Conservation (phyloP, 768 basidiomycete species). For the Serendipita indica region DNA sequence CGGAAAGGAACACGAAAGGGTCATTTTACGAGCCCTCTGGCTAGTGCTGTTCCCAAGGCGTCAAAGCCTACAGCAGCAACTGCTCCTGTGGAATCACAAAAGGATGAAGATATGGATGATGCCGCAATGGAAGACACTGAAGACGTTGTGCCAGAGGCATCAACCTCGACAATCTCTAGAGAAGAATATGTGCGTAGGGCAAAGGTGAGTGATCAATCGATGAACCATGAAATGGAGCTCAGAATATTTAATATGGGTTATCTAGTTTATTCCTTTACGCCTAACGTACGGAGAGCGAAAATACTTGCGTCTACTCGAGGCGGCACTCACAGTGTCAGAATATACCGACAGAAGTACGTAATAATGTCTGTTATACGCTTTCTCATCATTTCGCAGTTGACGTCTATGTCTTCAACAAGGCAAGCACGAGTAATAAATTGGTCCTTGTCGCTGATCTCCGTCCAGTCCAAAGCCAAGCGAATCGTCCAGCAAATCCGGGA, state of each 20-base stretch:
- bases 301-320: conserved; percentile 70
- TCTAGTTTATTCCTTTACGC: conserved; percentile 66
- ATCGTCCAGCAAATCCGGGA: conserved; percentile 79
- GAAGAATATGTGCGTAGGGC: conserved; percentile 26
- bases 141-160: not conserved
- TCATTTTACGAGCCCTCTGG: conserved; percentile 40
- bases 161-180: conserved; percentile 23
- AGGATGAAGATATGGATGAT: conserved; percentile 34
- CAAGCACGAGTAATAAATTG: not conserved
- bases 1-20: conserved; percentile 62
- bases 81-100: conserved; percentile 12
- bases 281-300: conserved; percentile 65
- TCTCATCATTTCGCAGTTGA: too few relatives aligned
- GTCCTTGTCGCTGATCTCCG: conserved; percentile 37
- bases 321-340: conserved; percentile 70
- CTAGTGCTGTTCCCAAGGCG: conserved; percentile 12
- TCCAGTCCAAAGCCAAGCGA: conserved; percentile 69
- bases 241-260: too few relatives aligned
- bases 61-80: conserved; percentile 15
- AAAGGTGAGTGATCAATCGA: conserved; percentile 32
- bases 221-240: not conserved
- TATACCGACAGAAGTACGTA: conserved; percentile 88
- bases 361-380: not conserved
- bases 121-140: conserved; percentile 27
- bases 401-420: conserved; percentile 20